Base-by-base conservation (phyloP, 352 stramenopile species). In the Ophiocytium majus region DNA sequence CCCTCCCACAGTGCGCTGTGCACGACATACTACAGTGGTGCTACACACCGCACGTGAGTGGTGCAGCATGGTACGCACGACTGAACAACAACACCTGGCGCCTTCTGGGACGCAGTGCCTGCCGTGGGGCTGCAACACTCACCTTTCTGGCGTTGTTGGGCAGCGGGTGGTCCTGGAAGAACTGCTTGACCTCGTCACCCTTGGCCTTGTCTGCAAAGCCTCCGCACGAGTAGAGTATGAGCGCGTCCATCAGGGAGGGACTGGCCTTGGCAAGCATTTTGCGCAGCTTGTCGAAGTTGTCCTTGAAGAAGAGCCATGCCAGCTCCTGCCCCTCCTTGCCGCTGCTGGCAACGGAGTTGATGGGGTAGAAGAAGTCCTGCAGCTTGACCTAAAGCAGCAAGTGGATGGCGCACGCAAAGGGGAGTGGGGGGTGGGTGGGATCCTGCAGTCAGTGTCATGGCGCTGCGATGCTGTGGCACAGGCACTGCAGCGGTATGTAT, bases 111-210 rank as follows among this genome's bases (percentile, higher is more conserved):
- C 43, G 43, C 14, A 5, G 14, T 57, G 43, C 43, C n/a, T n/a
- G n/a, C 5, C 43, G 14, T 57, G 43, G 43, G 14, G 43, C 43
- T 14, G 5, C 43, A 57, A 5, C 31, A 81, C 75, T 81, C n/a
- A 90, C 37, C 87, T 90, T 89, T 50, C 87, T 76, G 9, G 63
- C 63, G 71, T 66, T 89, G 50, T 81, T 87, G 10, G 87, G 87
- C 57, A 90, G 32, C 50, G 85, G 81, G 83, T 90, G 28, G 34
- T 85, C 57, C 31, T 88, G 23, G 64, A 88, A 90, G 90, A 97
- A 96, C 19, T 90, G 84, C 92, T 97, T 89, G 79, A 96, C 93
- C 83, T 96, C 93, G 64, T 94, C 89, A 9, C 92, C 93, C 88
- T 92, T 94, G 78, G 91, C 90, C 35, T 90, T 63, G 19, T 89